These are phyloP conservation scores for Boletus sensibilis DNA, from an alignment of 768 basidiomycete species.

Conservation along the genomic window DNA sequence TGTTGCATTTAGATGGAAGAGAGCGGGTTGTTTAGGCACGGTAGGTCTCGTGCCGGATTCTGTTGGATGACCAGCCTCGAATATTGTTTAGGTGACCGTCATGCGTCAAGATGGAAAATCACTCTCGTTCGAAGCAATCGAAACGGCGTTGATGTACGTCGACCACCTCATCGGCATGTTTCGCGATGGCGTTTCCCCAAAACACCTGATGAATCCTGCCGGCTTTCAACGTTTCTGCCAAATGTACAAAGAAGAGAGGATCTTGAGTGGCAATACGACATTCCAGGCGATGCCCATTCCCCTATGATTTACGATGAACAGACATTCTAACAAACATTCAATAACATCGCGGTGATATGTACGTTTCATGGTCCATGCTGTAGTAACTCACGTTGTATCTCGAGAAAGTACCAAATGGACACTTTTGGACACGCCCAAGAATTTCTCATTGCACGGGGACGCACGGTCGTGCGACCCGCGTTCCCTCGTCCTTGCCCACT, in stretches of 20 bases:
- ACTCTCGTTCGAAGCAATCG: constrained; percentile 26
- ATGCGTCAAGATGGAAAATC: constrained; percentile 27
- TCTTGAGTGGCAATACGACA: constrained; percentile 2
- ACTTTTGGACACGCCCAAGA: background rate
- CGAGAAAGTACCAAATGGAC: background rate
- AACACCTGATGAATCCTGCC: constrained; percentile 17
- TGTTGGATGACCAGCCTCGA: background rate
- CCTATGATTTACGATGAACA: constrained; percentile 9
- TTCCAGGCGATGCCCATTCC: constrained; percentile 23
- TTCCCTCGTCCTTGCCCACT: background rate
- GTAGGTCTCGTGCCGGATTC: constrained; percentile 4
- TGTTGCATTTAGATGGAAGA: constrained; percentile 18
- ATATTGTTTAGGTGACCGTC: constrained; percentile 20
- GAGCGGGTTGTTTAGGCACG: constrained; percentile 28
- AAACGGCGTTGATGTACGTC: constrained; percentile 34
- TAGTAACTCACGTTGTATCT: background rate
- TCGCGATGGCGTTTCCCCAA: constrained; percentile 19
- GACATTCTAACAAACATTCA: no score
- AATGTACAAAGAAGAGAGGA: constrained; percentile 21
- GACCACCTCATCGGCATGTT: constrained; percentile 33
- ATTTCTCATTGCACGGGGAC: background rate
- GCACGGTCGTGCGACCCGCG: background rate
- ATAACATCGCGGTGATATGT: background rate
- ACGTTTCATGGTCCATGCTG: no score
- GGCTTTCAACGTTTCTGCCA: constrained; percentile 27